A percentile compares a stretch with the other conserved stretches of the same genome.
phyloP scores from a whole-genome alignment of 352 stramenopile species.

The Phytophthora hibernalis region DNA sequence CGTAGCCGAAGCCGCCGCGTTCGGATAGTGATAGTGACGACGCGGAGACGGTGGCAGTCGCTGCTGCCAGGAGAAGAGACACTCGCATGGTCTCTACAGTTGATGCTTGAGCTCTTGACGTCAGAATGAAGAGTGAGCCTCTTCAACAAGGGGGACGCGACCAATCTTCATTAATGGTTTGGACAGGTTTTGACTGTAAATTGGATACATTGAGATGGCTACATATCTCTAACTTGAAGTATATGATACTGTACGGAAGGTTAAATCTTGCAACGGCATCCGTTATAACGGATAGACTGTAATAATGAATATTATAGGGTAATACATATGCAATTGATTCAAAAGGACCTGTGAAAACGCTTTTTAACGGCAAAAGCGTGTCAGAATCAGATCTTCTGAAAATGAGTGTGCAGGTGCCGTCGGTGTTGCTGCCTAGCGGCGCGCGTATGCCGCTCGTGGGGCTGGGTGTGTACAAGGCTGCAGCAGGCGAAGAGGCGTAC shows the following conservation, averaged over 20 bases:
- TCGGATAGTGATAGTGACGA: constrained; percentile 6
- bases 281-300: too few species aligned
- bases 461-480: constrained; percentile 54
- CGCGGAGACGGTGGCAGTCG: constrained; percentile 6
- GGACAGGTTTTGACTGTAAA: background rate
- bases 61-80: constrained; percentile 22
- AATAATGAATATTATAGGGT: too few species aligned
- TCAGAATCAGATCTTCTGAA: background rate
- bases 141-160: constrained; percentile 22
- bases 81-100: constrained; percentile 16
- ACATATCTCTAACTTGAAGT: background rate
- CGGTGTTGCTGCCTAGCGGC: constrained; percentile 40
- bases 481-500: constrained; percentile 42
- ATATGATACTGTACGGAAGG: background rate
- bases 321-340: background rate
- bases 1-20: constrained; percentile 63
- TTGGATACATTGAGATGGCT: background rate
- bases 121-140: constrained; percentile 31
- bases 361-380: too few species aligned
- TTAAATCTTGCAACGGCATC: background rate
- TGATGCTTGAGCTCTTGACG: constrained; percentile 29
- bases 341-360: background rate
- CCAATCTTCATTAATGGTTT: constrained; percentile 29
- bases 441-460: constrained; percentile 50
- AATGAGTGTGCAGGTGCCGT: constrained; percentile 30